Percentiles rank a stretch among this genome's conserved stretches.
phyloP scores from a whole-genome alignment of 1,284 basidiomycete species.

The Phlebopus sp. region DNA sequence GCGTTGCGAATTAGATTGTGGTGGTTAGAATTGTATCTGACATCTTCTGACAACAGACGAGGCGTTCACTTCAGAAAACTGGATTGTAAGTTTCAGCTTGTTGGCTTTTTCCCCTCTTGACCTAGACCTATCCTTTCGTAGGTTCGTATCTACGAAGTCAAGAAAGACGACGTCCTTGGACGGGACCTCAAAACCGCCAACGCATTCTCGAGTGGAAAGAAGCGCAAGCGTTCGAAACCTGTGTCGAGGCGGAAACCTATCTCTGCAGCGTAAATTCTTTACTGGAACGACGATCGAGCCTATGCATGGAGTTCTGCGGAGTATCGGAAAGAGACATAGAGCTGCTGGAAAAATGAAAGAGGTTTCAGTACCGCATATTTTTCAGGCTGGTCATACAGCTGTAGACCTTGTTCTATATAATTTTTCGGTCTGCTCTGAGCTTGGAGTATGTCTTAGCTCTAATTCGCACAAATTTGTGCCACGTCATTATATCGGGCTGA shows the following conservation, averaged over 20 bases:
- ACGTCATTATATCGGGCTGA: neutral
- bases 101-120: neutral
- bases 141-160: conserved; percentile 95
- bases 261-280: conserved; percentile 5
- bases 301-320: no score
- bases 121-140: conserved; percentile 26
- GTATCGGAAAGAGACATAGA: neutral
- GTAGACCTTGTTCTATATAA: conserved; percentile 1
- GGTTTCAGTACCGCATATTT: no score
- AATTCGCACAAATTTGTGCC: neutral
- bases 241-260: conserved; percentile 54
- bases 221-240: conserved; percentile 76
- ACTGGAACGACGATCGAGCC: neutral
- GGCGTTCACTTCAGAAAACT: conserved; percentile 96
- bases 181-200: conserved; percentile 85
- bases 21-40: conserved; percentile 5
- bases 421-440: neutral
- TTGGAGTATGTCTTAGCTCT: no score
- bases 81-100: conserved; percentile 81
- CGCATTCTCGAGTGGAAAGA: conserved; percentile 84
- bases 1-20: conserved; percentile 24
- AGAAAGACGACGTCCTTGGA: conserved; percentile 90
- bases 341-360: neutral
- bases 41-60: conserved; percentile 59
- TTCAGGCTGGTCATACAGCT: neutral